These are phyloP conservation scores for Penicillium soppii DNA, from an alignment of 495 filamentous ascomycete species.

Conservation along the genomic window DNA sequence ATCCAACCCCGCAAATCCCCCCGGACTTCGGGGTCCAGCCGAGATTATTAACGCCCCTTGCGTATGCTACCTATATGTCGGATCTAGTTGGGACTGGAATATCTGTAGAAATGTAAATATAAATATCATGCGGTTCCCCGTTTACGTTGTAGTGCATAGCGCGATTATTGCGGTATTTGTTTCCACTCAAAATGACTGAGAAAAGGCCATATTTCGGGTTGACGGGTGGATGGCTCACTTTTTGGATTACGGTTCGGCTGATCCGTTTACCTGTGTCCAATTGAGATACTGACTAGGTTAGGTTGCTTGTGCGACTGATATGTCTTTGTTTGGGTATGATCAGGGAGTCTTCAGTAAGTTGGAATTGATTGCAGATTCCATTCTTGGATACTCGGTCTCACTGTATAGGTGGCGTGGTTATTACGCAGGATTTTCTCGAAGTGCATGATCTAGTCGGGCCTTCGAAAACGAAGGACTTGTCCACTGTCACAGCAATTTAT, in stretches of 20 bases:
- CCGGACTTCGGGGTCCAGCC: conserved; percentile 7
- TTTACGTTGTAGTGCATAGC: neutral
- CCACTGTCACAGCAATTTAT: conserved; percentile 62
- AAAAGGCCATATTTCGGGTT: conserved; percentile 56
- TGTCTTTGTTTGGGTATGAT: conserved; percentile 62
- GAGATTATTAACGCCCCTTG: no score
- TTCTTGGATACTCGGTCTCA: neutral
- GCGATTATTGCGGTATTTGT: no score
- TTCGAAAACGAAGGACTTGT: conserved; percentile 48
- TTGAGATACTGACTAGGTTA: conserved; percentile 7
- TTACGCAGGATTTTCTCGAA: conserved; percentile 57
- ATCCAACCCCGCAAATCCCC: neutral
- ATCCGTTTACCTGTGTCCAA: neutral
- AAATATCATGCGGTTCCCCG: neutral
- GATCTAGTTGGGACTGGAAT: no score
- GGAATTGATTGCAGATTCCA: neutral
- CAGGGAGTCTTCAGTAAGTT: conserved; percentile 53
- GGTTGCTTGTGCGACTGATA: conserved; percentile 55
- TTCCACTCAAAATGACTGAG: neutral
- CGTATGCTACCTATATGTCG: no score
- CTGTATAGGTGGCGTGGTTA: conserved; percentile 49
- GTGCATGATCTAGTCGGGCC: conserved; percentile 47
- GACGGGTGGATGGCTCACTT: conserved; percentile 56
- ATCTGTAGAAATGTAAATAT: no score
- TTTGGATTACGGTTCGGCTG: conserved; percentile 53